Evolutionary conservation across 495 filamentous ascomycete genomes (phyloP), one percentile per base, ranked within the genome.

Genomic region (Coniosporium apollinis): DNA sequence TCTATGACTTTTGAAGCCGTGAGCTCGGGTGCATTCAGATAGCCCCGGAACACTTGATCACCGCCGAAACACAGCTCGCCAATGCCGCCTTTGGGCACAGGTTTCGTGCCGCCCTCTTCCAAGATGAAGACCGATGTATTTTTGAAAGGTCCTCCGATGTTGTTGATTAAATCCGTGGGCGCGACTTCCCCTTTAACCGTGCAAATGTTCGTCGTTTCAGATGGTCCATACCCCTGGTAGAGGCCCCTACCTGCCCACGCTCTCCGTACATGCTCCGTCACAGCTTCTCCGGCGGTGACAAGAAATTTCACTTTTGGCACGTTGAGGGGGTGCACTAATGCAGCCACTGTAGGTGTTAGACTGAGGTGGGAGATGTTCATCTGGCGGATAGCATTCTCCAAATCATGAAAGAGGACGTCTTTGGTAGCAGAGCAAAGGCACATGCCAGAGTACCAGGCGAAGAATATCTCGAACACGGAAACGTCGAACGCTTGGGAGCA

Each of bases 11-110:
- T 78, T 2, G 55, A 49, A 0, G 56, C 47, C 1, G 67, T 75
- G 20, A 78, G 52, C 3, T 65, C 60, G 1, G 62, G 58, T 47
- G 60, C 59, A 30, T 68, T 64, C 22, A 85, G 58, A 47, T 87
- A 87, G 4, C 77, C 80, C n/a, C 65, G 61, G 33, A 70, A 60
- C 21, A 86, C 65, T 56, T 87, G 81, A 30, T 75, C 70, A 0
- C 82, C 82, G n/a, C 79, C 82, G 50, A 85, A 84, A 43, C 72
- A 82, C n/a, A 87, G 53, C 51, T 87, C 79, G 13, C 82, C 82
- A 25, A 79, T 54, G 32, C 65, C 72, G n/a, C 82, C 82, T 0
- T 64, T 44, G 0, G 78, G 79, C 5, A 79, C 50, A 2, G 72
- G 22, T 3, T 54, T 41, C 14, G 24, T 49, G 1, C 50, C 46